Percentiles rank a stretch among this genome's conserved stretches.
Evolutionary conservation across 75 land plant genomes (phyloP).

Genomic region (Chamaecyparis obtusa): DNA sequence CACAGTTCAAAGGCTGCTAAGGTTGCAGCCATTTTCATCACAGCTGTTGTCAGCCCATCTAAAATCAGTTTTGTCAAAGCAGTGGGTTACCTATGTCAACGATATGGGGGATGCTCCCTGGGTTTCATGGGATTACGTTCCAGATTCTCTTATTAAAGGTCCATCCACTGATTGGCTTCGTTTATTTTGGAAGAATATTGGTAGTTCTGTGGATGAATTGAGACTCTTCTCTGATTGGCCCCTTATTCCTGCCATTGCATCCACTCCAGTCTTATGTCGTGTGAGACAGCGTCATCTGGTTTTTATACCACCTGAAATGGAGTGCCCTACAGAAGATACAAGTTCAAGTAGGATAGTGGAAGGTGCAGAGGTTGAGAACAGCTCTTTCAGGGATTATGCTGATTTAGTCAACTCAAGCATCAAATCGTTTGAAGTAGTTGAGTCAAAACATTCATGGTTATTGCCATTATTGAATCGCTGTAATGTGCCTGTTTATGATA

Average conservation of each 20-base stretch:
- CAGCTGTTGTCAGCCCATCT: conserved; percentile 56
- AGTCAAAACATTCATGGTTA: conserved; percentile 73
- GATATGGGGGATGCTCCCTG: conserved; percentile 54
- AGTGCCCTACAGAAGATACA: conserved; percentile 13
- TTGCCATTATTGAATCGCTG: conserved; percentile 64
- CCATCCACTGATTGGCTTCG: conserved; percentile 84
- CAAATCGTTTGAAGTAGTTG: conserved; percentile 36
- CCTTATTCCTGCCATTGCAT: conserved; percentile 74
- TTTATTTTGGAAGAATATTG: conserved; percentile 70
- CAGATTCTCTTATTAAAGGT: conserved; percentile 25
- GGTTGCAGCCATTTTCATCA: conserved; percentile 59
- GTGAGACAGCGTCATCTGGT: conserved; percentile 60
- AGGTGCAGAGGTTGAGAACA: conserved; percentile 5
- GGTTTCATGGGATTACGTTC: conserved; percentile 71
- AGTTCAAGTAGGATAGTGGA: conserved; percentile 8
- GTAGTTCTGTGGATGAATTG: conserved; percentile 50
- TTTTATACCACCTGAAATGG: conserved; percentile 64
- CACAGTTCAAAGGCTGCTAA: conserved; percentile 43
- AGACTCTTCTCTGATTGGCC: conserved; percentile 87
- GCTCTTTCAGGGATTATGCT: conserved; percentile 8
- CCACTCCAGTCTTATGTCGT: conserved; percentile 68
- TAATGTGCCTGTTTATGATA: conserved; percentile 76
- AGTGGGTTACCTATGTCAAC: conserved; percentile 62
- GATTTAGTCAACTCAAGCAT: conserved; percentile 20
- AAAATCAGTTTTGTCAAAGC: conserved; percentile 46